A percentile compares a stretch with the other conserved stretches of the same genome.
Conservation (phyloP, 2,329 filamentous ascomycete genomes). For the Plectosphaerella sp. region DNA sequence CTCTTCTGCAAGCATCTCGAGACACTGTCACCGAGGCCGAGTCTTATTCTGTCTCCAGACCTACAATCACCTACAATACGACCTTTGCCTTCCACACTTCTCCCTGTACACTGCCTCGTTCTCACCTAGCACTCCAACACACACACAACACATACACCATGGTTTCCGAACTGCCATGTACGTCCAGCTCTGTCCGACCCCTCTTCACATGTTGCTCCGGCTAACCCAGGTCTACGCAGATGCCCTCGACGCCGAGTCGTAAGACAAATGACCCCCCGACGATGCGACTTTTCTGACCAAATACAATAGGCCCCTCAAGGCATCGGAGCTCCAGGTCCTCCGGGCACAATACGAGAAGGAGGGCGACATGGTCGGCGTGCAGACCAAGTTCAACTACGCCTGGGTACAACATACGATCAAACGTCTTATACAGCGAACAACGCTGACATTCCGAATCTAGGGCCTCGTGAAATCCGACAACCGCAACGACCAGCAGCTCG, state of each 20-base stretch:
- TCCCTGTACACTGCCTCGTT: no score
- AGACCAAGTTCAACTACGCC: constrained; percentile 99
- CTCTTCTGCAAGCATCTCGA: neutral
- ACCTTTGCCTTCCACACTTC: no score
- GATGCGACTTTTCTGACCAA: constrained; percentile 1
- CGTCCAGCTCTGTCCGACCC: constrained; percentile 16
- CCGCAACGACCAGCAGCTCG: constrained; percentile 86
- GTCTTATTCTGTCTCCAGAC: neutral
- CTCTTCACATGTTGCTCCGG: neutral
- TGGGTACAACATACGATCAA: constrained; percentile 60
- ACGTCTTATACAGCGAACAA: neutral
- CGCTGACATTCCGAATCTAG: constrained; percentile 35
- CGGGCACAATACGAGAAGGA: constrained; percentile 96
- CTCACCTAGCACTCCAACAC: no score
- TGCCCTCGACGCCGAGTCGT: constrained; percentile 97
- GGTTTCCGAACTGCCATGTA: constrained; percentile 46
- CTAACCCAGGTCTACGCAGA: constrained; percentile 49
- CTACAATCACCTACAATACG: no score
- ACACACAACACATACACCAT: constrained; percentile 23
- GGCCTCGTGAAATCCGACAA: constrained; percentile 90
- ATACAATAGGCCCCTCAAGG: constrained; percentile 69
- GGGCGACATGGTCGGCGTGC: constrained; percentile 91
- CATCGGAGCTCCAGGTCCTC: constrained; percentile 87
- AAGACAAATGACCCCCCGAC: constrained; percentile 19
- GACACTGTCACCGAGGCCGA: neutral